phyloP scores from a whole-genome alignment of 2,329 filamentous ascomycete genomes.

The Cytospora leucostoma region DNA sequence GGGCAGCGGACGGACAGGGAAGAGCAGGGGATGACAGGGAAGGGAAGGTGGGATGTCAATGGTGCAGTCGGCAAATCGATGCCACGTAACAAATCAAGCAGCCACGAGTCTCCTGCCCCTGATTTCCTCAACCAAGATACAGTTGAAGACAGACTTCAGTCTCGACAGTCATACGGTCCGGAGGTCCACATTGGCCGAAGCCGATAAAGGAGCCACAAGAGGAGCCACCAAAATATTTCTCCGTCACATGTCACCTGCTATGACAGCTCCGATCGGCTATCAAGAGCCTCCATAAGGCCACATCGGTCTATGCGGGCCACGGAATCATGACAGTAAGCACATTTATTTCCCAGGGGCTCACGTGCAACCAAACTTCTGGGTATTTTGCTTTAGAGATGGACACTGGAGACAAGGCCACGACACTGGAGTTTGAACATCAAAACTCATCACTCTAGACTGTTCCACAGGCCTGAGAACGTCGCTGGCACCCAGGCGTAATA shows the following conservation, averaged over 20 bases:
- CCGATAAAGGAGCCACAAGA: background rate
- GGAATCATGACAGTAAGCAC: background rate
- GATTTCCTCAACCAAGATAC: background rate
- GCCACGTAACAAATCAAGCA: background rate
- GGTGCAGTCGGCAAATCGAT: constrained; percentile 10
- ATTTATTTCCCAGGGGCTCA: background rate
- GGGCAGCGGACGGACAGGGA: background rate
- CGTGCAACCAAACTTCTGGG: background rate
- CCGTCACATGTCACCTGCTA: constrained; percentile 11
- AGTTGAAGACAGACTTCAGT: background rate
- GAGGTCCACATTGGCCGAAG: background rate
- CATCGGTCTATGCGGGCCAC: background rate
- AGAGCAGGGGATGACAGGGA: background rate
- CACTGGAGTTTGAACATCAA: background rate
- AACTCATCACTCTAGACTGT: background rate
- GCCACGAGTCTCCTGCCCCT: background rate
- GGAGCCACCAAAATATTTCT: background rate
- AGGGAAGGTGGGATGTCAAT: constrained; percentile 6
- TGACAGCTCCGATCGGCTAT: constrained; percentile 1
- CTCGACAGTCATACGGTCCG: background rate
- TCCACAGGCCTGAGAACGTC: background rate
- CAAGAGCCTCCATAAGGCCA: background rate
- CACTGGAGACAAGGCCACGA: background rate
- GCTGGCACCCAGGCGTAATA: background rate
- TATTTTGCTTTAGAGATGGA: background rate